phyloP scores from a whole-genome alignment of 495 filamentous ascomycete species.

The Aspergillus asperescens region DNA sequence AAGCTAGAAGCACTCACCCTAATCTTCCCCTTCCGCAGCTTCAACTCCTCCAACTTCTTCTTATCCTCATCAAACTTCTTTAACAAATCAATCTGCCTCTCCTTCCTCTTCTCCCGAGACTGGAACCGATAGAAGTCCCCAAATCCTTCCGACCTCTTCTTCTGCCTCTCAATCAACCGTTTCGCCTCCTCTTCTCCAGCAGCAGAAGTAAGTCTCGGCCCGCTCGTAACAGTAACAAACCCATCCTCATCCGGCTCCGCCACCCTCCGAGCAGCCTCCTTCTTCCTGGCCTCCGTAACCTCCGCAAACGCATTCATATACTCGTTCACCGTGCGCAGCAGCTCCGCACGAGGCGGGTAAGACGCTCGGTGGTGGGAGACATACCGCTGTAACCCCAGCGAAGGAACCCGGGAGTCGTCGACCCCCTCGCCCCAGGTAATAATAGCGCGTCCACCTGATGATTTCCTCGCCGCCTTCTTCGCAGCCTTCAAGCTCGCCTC shows the following conservation, averaged over 20 bases:
- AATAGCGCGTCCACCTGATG: slow-evolving; percentile 20
- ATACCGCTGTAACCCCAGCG: slow-evolving; percentile 60
- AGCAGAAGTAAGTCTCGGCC: slow-evolving; percentile 63
- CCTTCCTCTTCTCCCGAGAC: slow-evolving; percentile 81
- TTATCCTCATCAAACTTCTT: slow-evolving; percentile 51
- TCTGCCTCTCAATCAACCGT: slow-evolving; percentile 65
- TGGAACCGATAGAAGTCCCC: slow-evolving; percentile 94
- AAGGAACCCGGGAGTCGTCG: slow-evolving; percentile 44
- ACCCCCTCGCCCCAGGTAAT: slow-evolving; percentile 61
- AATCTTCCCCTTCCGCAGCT: slow-evolving; percentile 45
- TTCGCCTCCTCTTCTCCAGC: slow-evolving; percentile 70
- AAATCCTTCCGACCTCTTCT: slow-evolving; percentile 61
- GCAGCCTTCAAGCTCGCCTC: slow-evolving; percentile 68
- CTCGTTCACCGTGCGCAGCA: slow-evolving; percentile 68
- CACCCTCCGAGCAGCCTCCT: slow-evolving; percentile 59
- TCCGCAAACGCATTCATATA: slow-evolving; percentile 72
- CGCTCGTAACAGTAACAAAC: slow-evolving; percentile 84
- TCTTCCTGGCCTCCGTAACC: slow-evolving; percentile 60
- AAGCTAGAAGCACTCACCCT: slow-evolving; percentile 30
- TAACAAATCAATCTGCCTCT: slow-evolving; percentile 62
- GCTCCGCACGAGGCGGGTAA: slow-evolving; percentile 57
- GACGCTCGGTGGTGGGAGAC: slow-evolving; percentile 53
- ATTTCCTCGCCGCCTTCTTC: slow-evolving; percentile 45
- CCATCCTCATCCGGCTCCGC: slow-evolving; percentile 89
- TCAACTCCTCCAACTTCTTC: slow-evolving; percentile 49